Conservation (phyloP, 768 basidiomycete species). For the Tylopilus subfusipes region DNA sequence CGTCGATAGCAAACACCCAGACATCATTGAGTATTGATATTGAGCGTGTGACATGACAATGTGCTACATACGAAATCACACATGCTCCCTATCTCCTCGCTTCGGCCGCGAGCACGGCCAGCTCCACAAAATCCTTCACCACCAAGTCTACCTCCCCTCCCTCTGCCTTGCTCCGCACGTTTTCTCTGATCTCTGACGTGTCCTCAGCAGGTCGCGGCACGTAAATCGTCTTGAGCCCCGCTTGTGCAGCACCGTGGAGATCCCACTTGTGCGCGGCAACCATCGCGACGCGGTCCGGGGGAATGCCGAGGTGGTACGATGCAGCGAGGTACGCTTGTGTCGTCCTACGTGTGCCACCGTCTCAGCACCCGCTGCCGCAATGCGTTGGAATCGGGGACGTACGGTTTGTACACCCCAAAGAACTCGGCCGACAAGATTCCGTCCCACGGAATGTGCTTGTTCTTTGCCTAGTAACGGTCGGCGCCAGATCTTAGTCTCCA, state of each 20-base stretch:
- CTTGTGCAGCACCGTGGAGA: slow-evolving; percentile 46
- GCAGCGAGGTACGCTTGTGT: slow-evolving; percentile 47
- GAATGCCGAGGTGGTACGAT: slow-evolving; percentile 41
- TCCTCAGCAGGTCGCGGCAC: slow-evolving; percentile 52
- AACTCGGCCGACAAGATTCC: slow-evolving; percentile 57
- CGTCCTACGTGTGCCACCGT: slow-evolving; percentile 37
- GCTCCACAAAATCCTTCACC: slow-evolving; percentile 47
- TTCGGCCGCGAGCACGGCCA: slow-evolving; percentile 33
- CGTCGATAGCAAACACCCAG: background rate
- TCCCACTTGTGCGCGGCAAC: slow-evolving; percentile 64
- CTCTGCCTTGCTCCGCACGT: slow-evolving; percentile 43
- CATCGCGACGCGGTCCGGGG: slow-evolving; percentile 53
- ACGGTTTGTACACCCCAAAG: slow-evolving; percentile 66
- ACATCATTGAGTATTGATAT: no score
- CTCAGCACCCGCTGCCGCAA: background rate
- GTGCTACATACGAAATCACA: background rate
- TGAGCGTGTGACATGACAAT: background rate
- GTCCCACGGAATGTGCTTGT: slow-evolving; percentile 62
- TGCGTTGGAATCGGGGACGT: slow-evolving; percentile 19
- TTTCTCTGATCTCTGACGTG: slow-evolving; percentile 14
- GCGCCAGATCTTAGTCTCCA: no score
- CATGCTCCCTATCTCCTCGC: slow-evolving; percentile 9
- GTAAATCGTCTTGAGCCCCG: slow-evolving; percentile 59
- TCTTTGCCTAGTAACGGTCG: slow-evolving; percentile 48
- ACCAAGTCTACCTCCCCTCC: slow-evolving; percentile 61